phyloP scores from a whole-genome alignment of 2,329 filamentous ascomycete genomes.

The Trichoderma simmonsii region DNA sequence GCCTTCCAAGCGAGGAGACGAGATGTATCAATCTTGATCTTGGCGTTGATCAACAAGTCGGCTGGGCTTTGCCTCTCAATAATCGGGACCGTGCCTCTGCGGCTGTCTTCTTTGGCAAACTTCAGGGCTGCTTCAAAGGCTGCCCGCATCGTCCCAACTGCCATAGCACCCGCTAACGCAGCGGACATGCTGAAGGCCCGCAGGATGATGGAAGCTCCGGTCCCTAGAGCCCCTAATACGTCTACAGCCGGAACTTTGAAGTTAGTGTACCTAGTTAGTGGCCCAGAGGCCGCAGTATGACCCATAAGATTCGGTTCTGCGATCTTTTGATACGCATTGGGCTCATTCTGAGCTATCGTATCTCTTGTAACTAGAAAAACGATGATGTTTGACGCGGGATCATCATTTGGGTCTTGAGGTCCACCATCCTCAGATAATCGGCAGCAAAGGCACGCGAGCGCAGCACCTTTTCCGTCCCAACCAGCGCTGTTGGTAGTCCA shows the following conservation, averaged over 20 bases:
- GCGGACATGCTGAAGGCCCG: conserved; percentile 1
- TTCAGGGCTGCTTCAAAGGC: conserved; percentile 4
- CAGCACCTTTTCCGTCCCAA: not conserved
- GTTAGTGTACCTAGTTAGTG: not conserved
- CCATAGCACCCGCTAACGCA: not conserved
- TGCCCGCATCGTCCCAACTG: not conserved
- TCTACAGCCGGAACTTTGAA: not conserved
- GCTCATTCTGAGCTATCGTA: not conserved
- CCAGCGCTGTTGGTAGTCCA: conserved; percentile 1
- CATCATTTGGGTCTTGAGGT: not conserved
- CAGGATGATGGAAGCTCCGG: not conserved
- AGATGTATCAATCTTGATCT: not conserved
- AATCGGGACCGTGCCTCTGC: not conserved
- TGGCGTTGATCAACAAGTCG: not conserved
- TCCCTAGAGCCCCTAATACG: not conserved
- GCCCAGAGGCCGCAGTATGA: not conserved
- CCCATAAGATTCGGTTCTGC: conserved; percentile 7
- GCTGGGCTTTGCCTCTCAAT: conserved; percentile 6
- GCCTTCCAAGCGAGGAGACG: not conserved
- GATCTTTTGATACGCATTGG: not conserved
- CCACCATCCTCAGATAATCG: not conserved
- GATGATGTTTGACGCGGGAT: not conserved
- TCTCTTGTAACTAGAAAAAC: not conserved
- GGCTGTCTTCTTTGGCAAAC: not conserved
- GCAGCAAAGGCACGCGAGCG: not conserved